A percentile compares a stretch with the other conserved stretches of the same genome.
Conservation (phyloP, 495 filamentous ascomycete species). For the Aspergillus wentii region DNA sequence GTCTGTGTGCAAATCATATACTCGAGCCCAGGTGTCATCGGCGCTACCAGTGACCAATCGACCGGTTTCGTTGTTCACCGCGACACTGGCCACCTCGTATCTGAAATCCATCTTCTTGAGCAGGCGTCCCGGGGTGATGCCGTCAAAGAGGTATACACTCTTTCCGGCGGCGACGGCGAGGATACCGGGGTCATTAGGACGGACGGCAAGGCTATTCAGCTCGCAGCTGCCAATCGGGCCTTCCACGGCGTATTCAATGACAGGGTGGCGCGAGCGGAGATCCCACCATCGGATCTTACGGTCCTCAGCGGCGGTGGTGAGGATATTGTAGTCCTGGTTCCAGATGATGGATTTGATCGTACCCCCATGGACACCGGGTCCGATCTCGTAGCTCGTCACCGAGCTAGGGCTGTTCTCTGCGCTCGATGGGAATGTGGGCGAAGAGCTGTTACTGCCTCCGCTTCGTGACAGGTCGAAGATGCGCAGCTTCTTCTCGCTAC, state of each 20-base stretch:
- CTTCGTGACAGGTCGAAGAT: constrained; percentile 76
- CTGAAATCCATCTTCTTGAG: constrained; percentile 71
- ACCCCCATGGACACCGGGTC: constrained; percentile 71
- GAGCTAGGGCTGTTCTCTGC: constrained; percentile 33
- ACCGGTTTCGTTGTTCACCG: constrained; percentile 72
- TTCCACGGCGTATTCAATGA: constrained; percentile 68
- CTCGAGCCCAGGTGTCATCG: constrained; percentile 88
- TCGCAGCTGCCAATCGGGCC: constrained; percentile 90
- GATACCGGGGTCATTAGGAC: constrained; percentile 39
- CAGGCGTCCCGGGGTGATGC: constrained; percentile 59
- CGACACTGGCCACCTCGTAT: constrained; percentile 85
- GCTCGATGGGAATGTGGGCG: constrained; percentile 27
- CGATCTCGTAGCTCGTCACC: constrained; percentile 74
- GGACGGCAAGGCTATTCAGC: constrained; percentile 52
- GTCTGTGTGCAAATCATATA: constrained; percentile 80
- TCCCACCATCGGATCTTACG: constrained; percentile 94
- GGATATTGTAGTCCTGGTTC: constrained; percentile 77
- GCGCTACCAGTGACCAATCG: constrained; percentile 82
- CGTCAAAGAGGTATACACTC: constrained; percentile 87
- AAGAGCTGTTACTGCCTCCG: constrained; percentile 35
- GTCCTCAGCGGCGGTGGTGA: constrained; percentile 87
- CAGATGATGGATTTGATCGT: constrained; percentile 94
- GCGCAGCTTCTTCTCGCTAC: constrained; percentile 92
- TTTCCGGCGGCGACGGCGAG: constrained; percentile 70
- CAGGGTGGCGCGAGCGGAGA: constrained; percentile 63